Base-by-base conservation (phyloP, 805 yeast species). In the Tetrapisispora iriomotensis region DNA sequence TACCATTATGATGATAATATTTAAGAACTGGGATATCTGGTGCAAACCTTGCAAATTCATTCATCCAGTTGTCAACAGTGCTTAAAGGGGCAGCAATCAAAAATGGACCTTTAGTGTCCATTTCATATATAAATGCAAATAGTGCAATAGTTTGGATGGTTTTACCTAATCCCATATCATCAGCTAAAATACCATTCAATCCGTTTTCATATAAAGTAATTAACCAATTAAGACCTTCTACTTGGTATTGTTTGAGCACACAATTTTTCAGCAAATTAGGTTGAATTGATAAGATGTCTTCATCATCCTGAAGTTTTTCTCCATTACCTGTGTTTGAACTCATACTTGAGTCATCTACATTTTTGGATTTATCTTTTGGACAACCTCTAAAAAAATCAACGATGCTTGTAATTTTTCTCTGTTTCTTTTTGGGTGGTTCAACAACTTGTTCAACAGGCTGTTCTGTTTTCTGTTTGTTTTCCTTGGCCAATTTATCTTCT, bases 121-220 rank as follows among this genome's bases (percentile, higher is more conserved):
- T 77, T 48, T 85, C 95, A 34, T 80, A 71, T 27, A 88, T 64
- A 52, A 80, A 84, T 5, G 85, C 75, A 4, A 87, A 51, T 43
- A 90, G 68, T 0, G 95, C 73, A 40, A 90, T 85, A 31, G 92
- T 80, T 58, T 92, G 95, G 7, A 90, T 60, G 0, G 98, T 92
- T 56, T 90, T 90, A 1, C 98, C 98, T 20, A 90, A 65, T 0
- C 97, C 97, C 98, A 90, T 90, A 59, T 90, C 97, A 62, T 92
- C 97, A 0, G 97, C 97, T 17, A 92, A 64, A 26, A 92, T 88
- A 2, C 97, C 98, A 58, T 90, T 90, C 22, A 90, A 66, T 0
- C 97, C 98, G 60, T 90, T 92, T 54, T 88, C 94, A 57, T 82
- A 92, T 20, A 90, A 62, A 0, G 95, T 81, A 12, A 80, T 72